Evolutionary conservation across 2,329 filamentous ascomycete species (phyloP), one percentile per base, ranked within the genome.

Genomic region (Pseudofabraea citricarpa): DNA sequence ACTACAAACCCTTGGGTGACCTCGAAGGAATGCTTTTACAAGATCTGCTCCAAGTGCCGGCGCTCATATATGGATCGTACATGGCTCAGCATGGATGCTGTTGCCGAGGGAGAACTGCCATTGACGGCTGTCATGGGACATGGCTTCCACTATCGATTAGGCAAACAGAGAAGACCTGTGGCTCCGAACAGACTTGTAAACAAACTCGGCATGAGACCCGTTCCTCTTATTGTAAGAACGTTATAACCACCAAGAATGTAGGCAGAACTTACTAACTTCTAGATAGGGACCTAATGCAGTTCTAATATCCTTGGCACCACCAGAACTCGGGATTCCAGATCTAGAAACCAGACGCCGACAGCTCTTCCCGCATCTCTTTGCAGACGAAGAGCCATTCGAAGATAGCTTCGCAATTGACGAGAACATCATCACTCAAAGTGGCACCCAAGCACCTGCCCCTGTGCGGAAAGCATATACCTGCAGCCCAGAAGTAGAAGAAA

Each of bases 111-210:
- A 6, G 72, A 78, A 37, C 61, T 79, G 3, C 68, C 69, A 1
- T 65, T 74, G 5, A 71, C 68, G 4, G 72, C 69, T 4, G 72
- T 71, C 6, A 62, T 66, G 2, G 77, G 74, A 1, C 80, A 69
- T 50, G 72, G 76, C 12, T 81, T 81, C 46, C 67, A 74, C 39
- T 52, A 64, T 5, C 40, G 35, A 22, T n/a, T 37, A n/a, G 35
- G 35, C 15, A 65, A 24, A 55, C 66, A 20, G 54, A 57, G 45
- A 6, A 61, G 74, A n/a, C 76, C 75, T 1, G 53, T 61, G 19
- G 38, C 41, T 1, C n/a, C 43, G 9, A 50, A 43, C 21, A 49
- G 55, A 9, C 23, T 47, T 36, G 56, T 57, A 13, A 50, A 43
- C 19, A 59, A 56, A 32, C 39, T 61, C 12, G 60, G 60, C 3